Conservation (phyloP, 2,329 filamentous ascomycete species). For the Gaeumannomyces tritici region DNA sequence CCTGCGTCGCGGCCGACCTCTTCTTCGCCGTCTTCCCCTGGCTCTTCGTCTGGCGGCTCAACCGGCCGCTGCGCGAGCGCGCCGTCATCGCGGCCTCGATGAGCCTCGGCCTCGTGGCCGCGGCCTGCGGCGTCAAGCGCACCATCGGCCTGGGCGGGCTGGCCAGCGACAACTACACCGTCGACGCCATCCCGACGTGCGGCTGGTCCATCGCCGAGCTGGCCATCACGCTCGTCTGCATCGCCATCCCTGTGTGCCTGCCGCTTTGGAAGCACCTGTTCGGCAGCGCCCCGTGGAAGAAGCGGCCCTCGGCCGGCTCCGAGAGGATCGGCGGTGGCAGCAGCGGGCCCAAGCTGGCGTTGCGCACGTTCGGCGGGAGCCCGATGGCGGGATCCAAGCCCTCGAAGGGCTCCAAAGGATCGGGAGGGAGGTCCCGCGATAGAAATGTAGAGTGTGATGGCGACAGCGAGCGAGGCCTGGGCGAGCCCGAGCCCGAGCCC, state of each 20-base stretch:
- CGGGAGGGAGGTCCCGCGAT: background rate
- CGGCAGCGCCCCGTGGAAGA: too few relatives aligned
- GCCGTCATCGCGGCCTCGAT: constrained; percentile 20
- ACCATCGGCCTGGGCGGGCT: constrained; percentile 1
- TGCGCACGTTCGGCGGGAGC: constrained; percentile 1
- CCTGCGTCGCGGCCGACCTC: constrained; percentile 27
- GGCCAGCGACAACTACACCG: constrained; percentile 1
- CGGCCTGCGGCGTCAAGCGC: constrained; percentile 21
- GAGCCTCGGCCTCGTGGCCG: constrained; percentile 18
- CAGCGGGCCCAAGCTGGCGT: background rate
- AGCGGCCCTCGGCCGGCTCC: background rate
- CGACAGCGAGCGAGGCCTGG: background rate
- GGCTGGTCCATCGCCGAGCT: constrained; percentile 9
- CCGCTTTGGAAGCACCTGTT: background rate
- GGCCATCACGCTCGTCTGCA: constrained; percentile 6
- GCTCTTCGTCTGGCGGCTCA: constrained; percentile 11
- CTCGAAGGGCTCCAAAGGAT: background rate
- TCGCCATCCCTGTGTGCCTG: constrained; percentile 6
- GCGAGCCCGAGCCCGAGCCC: background rate
- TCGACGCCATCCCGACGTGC: constrained; percentile 4
- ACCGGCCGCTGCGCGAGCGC: too few relatives aligned
- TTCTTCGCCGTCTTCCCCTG: constrained; percentile 31
- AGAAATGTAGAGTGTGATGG: background rate
- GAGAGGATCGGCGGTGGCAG: background rate
- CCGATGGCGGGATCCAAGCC: background rate